Percentiles rank a stretch among this genome's conserved stretches.
Conservation (phyloP, 345 rosid genomes). For the Boechera divaricarpa region DNA sequence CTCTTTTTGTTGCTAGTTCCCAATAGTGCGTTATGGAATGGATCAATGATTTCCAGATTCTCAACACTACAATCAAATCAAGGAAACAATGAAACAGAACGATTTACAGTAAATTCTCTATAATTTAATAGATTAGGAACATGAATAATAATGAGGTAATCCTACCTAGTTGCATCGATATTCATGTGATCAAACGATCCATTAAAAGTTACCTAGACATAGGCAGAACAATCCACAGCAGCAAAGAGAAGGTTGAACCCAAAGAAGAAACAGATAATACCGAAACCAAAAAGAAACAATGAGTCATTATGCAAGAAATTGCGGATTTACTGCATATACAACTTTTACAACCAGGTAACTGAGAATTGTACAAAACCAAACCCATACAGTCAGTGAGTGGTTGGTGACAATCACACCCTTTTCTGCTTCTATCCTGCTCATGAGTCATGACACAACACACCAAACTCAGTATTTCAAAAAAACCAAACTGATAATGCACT, state of each 20-base stretch:
- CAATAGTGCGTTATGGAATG: constrained; percentile 77
- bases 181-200: constrained; percentile 98
- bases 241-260: constrained; percentile 10
- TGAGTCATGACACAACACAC: constrained; percentile 10
- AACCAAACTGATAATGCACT: constrained; percentile 20
- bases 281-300: background rate
- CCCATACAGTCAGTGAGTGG: constrained; percentile 81
- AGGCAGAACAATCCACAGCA: constrained; percentile 27
- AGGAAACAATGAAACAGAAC: constrained; percentile 31
- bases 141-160: constrained; percentile 21
- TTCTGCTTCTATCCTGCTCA: constrained; percentile 90
- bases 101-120: background rate
- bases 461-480: constrained; percentile 31
- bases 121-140: constrained; percentile 11
- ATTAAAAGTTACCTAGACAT: constrained; percentile 83
- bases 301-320: constrained; percentile 6
- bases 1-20: constrained; percentile 93
- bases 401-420: constrained; percentile 86
- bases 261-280: constrained; percentile 20
- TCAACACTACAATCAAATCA: constrained; percentile 68
- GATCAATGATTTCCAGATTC: constrained; percentile 92
- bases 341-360: background rate
- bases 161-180: constrained; percentile 92
- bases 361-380: constrained; percentile 33
- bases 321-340: constrained; percentile 1